Percentiles rank a stretch among this genome's conserved stretches.
These are phyloP conservation scores for Nannochloropsis gaditana DNA, from an alignment of 108 stramenopile species.

Conservation along the genomic window DNA sequence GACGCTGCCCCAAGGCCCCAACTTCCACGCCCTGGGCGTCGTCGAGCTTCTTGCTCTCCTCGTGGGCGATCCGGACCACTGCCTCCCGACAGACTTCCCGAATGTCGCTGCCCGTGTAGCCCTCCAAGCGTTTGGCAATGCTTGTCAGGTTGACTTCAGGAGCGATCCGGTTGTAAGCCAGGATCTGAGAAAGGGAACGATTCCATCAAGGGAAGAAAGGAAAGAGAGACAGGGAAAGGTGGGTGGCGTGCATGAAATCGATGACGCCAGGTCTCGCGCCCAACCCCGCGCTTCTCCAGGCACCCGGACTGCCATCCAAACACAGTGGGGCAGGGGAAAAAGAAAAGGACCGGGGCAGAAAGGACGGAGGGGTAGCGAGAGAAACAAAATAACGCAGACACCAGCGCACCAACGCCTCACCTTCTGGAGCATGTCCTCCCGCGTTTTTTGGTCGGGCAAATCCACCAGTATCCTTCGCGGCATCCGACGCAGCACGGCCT, in stretches of 20 bases:
- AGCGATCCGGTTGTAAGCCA: conserved; percentile 52
- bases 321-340: too few species aligned
- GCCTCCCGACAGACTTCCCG: conserved; percentile 94
- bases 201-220: neutral
- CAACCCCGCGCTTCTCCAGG: too few species aligned
- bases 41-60: conserved; percentile 75
- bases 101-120: conserved; percentile 92
- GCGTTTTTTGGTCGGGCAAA: conserved; percentile 77
- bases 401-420: neutral
- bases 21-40: conserved; percentile 4
- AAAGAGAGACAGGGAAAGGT: neutral
- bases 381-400: too few species aligned
- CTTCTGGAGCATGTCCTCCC: conserved; percentile 7
- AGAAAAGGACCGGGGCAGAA: too few species aligned
- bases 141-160: conserved; percentile 72
- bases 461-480: conserved; percentile 93
- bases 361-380: too few species aligned
- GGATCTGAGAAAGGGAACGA: neutral
- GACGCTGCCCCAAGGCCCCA: neutral
- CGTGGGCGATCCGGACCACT: conserved; percentile 88
- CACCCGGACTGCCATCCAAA: too few species aligned
- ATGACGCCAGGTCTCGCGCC: too few species aligned
- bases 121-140: conserved; percentile 81
- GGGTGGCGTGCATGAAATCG: neutral
- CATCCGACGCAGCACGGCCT: conserved; percentile 89